Evolutionary conservation across 768 basidiomycete species (phyloP).

Genomic region (Lentinus tigrinus): DNA sequence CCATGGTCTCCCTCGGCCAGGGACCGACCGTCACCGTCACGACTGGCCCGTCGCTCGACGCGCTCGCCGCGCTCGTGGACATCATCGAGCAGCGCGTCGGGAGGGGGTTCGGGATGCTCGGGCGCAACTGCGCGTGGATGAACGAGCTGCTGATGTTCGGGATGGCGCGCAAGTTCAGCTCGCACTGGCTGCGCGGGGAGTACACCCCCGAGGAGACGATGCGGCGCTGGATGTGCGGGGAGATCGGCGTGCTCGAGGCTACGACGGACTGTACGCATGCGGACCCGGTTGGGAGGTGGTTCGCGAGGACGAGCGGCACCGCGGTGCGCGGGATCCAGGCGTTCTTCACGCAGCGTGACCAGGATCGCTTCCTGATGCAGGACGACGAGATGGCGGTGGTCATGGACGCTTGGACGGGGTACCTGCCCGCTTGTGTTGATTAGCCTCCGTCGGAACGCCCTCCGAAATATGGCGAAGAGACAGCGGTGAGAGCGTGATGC

Average conservation of each 20-base stretch:
- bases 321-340: neutral
- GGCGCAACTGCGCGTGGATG: slow-evolving; percentile 13
- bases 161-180: neutral
- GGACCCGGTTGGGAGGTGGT: neutral
- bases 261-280: neutral
- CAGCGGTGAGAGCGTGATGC: no score
- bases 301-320: neutral
- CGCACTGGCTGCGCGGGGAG: neutral
- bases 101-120: slow-evolving; percentile 1
- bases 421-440: no score
- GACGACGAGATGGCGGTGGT: slow-evolving; percentile 7
- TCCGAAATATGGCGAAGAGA: no score
- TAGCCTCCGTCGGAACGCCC: no score
- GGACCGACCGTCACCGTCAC: no score
- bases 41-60: slow-evolving; percentile 1
- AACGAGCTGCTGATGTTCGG: slow-evolving; percentile 9
- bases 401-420: neutral
- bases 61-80: neutral
- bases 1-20: no score
- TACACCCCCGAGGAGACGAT: neutral
- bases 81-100: neutral
- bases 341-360: neutral
- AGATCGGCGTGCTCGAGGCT: neutral
- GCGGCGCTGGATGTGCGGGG: slow-evolving; percentile 1
- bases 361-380: slow-evolving; percentile 1